Conservation (phyloP, 1,139 yeast species). For the Nakaseomyces delphensis region DNA sequence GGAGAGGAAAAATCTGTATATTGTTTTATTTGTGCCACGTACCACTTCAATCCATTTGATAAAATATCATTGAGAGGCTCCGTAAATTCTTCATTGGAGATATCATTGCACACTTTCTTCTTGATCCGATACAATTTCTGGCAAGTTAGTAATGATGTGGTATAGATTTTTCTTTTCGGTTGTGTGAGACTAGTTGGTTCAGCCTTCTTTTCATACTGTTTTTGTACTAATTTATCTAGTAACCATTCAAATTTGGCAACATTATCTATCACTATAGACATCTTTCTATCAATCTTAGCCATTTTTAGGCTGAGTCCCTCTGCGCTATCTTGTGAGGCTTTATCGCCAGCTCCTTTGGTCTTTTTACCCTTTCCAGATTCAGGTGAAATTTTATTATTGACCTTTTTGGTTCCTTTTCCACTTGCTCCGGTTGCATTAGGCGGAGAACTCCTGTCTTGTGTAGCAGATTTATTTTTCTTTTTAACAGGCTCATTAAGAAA, state of each 20-base stretch:
- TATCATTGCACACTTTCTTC: conserved; percentile 10
- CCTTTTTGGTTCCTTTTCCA: conserved; percentile 2
- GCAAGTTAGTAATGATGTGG: conserved; percentile 18
- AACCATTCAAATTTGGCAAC: conserved; percentile 20
- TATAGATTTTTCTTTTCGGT: conserved; percentile 15
- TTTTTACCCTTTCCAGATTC: background rate
- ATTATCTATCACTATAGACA: conserved; percentile 19
- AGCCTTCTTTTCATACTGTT: conserved; percentile 2
- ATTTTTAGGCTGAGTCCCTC: conserved; percentile 11
- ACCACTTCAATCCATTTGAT: conserved; percentile 21
- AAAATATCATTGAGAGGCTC: conserved; percentile 18
- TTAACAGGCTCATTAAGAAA: conserved; percentile 12
- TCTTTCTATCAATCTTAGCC: conserved; percentile 20
- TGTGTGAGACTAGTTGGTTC: conserved; percentile 9
- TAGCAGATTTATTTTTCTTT: conserved; percentile 10
- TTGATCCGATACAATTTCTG: conserved; percentile 22
- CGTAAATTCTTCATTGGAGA: conserved; percentile 11
- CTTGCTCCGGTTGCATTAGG: background rate
- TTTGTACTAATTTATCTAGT: conserved; percentile 11
- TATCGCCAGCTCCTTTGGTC: background rate
- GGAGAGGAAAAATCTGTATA: conserved; percentile 22
- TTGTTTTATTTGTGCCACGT: conserved; percentile 20
- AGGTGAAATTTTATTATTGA: background rate
- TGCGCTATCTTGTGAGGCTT: background rate
- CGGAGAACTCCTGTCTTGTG: background rate